Evolutionary conservation across 2,329 filamentous ascomycete genomes (phyloP).

Genomic region (Aspergillus latus): DNA sequence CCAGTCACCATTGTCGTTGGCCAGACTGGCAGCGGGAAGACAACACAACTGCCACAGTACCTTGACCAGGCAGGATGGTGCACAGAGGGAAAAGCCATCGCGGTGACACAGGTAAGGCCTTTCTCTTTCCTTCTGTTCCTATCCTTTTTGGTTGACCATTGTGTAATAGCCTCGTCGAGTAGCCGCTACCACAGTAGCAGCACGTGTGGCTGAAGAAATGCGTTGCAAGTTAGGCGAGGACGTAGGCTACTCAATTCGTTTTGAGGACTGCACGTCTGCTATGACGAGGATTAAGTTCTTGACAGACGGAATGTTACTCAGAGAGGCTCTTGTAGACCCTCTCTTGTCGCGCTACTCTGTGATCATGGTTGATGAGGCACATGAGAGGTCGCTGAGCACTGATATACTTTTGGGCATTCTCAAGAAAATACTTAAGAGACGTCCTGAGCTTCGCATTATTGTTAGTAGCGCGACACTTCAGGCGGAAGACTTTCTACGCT

Average conservation of each 20-base stretch:
- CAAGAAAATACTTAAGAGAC: conserved; percentile 81
- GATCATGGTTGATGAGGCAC: conserved; percentile 97
- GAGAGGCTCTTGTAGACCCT: conserved; percentile 91
- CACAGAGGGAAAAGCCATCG: conserved; percentile 75
- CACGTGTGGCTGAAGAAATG: conserved; percentile 85
- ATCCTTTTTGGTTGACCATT: neutral
- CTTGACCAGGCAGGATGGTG: conserved; percentile 89
- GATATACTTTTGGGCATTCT: conserved; percentile 86
- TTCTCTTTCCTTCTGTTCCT: conserved; percentile 9
- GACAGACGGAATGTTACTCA: conserved; percentile 85
- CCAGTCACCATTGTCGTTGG: conserved; percentile 87
- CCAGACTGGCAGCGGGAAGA: conserved; percentile 93
- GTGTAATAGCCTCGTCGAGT: conserved; percentile 73
- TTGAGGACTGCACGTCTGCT: conserved; percentile 87
- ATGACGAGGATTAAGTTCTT: conserved; percentile 90
- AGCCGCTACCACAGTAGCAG: conserved; percentile 84
- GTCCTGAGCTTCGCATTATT: conserved; percentile 80
- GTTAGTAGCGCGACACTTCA: conserved; percentile 93
- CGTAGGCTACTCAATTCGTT: conserved; percentile 85
- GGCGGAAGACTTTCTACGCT: conserved; percentile 78
- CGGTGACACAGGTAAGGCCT: conserved; percentile 77
- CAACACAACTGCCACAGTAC: conserved; percentile 92
- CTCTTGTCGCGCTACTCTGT: conserved; percentile 87
- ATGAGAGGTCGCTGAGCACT: conserved; percentile 88
- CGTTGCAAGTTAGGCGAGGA: conserved; percentile 84